Base-by-base conservation (phyloP, 345 rosid species). In the Arabidopsis thaliana region DNA sequence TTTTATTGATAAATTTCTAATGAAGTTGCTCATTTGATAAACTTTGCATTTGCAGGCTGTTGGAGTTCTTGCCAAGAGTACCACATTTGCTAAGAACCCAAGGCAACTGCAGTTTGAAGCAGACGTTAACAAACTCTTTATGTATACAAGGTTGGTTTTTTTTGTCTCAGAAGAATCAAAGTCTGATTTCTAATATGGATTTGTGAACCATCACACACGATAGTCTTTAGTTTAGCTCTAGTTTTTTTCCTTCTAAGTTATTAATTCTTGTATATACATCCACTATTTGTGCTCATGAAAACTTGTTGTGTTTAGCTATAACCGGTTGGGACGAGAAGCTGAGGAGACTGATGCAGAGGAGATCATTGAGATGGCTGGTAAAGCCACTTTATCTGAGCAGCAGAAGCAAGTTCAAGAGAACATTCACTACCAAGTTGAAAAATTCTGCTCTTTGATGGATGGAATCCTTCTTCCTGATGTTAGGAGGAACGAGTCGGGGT, bases 381-480 rank as follows among this genome's bases (percentile, higher is more conserved):
- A 88, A 82, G 86, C 96, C 66, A 73, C 96, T 36, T 65, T 87
- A 37, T 52, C 79, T 45, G 97, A 94, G 65, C 97, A 94, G 71
- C 89, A 90, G 78, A 89, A 85, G 76, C 93, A 81, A 80, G 93
- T 94, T 37, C 97, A 87, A 72, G 96, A 90, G 63, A 94, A 91
- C 65, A 77, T 94, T 75, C 93, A 90, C 66, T 49, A 69, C 79
- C 97, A 94, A 79, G 78, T 90, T 45, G 78, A 70, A 78, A 69
- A 74, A 38, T 86, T 90, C 67, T 91, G 92, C 80, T 68, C 67
- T 25, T 72, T 86, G 30, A 87, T 94, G 97, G 86, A 90, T 82
- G 72, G 74, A 67, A 84, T 90, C 80, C 92, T 94, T 60, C 87
- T 85, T 75, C 86, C 87, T 32, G 79, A 87, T 61, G 55, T 36